Percentiles rank a stretch among this genome's conserved stretches.
These are phyloP conservation scores for Astrephomene gubernaculifera DNA, from an alignment of 139 green algal genomes.

Conservation along the genomic window DNA sequence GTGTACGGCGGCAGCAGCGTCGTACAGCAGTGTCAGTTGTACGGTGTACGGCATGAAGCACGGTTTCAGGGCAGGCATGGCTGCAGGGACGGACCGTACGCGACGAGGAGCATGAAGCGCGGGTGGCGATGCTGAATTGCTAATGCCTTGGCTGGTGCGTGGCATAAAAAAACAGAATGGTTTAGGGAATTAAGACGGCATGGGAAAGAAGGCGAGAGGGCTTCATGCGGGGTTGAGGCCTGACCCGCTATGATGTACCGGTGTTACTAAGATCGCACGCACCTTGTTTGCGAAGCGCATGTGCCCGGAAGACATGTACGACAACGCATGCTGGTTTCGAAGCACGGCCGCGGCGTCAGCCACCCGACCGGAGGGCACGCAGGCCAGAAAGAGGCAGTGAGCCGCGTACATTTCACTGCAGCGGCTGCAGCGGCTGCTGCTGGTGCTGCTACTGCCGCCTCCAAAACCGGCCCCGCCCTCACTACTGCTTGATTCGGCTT, in stretches of 20 bases:
- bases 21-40: not conserved
- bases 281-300: slow-evolving; percentile 17
- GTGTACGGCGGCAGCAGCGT: too few species aligned
- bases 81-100: not conserved
- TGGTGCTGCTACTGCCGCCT: not conserved
- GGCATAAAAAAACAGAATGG: too few species aligned
- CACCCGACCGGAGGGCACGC: not conserved
- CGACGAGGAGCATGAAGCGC: not conserved
- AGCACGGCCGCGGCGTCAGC: slow-evolving; percentile 16
- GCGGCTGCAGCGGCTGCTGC: not conserved
- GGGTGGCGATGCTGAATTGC: not conserved
- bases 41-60: not conserved
- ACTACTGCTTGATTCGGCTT: not conserved
- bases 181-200: too few species aligned
- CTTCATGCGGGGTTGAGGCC: too few species aligned
- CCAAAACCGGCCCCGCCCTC: too few species aligned
- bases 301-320: not conserved
- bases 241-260: not conserved
- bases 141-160: not conserved
- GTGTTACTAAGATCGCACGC: not conserved
- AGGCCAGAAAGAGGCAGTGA: slow-evolving; percentile 3
- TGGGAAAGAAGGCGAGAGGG: too few species aligned
- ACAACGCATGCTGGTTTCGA: not conserved
- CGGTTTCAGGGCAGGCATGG: not conserved
- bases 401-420: slow-evolving; percentile 2